These are phyloP conservation scores for Solanum acaule DNA, from an alignment of 257 asterid species.

Conservation along the genomic window DNA sequence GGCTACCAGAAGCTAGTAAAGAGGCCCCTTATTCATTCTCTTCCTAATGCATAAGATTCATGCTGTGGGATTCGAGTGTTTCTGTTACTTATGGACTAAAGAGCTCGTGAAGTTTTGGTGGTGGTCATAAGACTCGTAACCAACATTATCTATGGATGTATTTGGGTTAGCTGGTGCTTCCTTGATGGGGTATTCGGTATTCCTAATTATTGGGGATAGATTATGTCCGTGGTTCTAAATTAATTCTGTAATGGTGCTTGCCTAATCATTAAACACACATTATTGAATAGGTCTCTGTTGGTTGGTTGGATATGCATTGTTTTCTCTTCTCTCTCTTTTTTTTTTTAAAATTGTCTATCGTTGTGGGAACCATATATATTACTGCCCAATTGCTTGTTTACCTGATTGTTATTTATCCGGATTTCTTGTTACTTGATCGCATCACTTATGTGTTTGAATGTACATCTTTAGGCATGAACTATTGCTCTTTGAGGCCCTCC, in stretches of 20 bases:
- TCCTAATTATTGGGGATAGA: background rate
- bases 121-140: background rate
- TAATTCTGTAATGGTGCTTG: background rate
- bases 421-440: background rate
- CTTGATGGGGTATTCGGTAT: background rate
- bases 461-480: constrained; percentile 60
- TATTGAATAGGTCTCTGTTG: background rate
- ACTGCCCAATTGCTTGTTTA: background rate
- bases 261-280: background rate
- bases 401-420: background rate
- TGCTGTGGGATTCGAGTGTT: background rate
- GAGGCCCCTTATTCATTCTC: background rate
- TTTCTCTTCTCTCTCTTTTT: background rate
- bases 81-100: background rate
- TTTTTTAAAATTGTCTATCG: background rate
- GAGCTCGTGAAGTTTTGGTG: background rate
- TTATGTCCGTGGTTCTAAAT: background rate
- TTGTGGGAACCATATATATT: background rate
- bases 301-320: background rate
- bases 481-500: constrained; percentile 73
- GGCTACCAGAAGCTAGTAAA: background rate
- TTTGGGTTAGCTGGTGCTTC: background rate
- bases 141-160: background rate
- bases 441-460: background rate
- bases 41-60: background rate